Percentiles rank a stretch among this genome's conserved stretches.
phyloP scores from a whole-genome alignment of 371 early-diverging fungal species.

The Mucor sp. region DNA sequence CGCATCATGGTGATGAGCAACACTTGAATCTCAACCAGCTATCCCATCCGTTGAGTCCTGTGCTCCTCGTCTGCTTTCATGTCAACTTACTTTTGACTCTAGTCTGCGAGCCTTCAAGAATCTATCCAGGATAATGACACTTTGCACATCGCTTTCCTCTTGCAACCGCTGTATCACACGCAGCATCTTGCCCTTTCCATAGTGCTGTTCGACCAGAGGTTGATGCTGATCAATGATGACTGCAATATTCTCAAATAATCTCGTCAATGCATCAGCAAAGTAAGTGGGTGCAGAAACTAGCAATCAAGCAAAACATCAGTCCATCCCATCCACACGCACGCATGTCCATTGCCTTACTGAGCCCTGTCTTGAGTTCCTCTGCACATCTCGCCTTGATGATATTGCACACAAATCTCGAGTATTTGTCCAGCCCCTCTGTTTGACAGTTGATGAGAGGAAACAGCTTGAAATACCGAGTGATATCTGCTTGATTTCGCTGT shows the following conservation, averaged over 20 bases:
- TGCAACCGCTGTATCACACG: slow-evolving; percentile 86
- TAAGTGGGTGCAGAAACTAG: slow-evolving; percentile 53
- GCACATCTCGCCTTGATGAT: slow-evolving; percentile 72
- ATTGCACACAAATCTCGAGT: slow-evolving; percentile 81
- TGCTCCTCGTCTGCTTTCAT: not conserved
- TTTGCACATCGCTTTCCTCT: slow-evolving; percentile 83
- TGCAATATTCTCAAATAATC: slow-evolving; percentile 88
- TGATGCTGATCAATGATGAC: slow-evolving; percentile 84
- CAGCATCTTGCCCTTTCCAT: slow-evolving; percentile 86
- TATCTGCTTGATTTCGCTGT: slow-evolving; percentile 67
- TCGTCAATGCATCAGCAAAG: slow-evolving; percentile 75
- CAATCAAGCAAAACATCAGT: not conserved
- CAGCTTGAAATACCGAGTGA: slow-evolving; percentile 84
- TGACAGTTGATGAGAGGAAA: slow-evolving; percentile 87
- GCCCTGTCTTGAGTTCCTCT: slow-evolving; percentile 57
- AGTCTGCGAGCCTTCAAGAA: slow-evolving; percentile 55
- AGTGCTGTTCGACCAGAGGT: slow-evolving; percentile 77
- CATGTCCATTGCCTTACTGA: slow-evolving; percentile 28
- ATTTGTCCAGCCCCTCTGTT: slow-evolving; percentile 84
- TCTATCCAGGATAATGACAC: slow-evolving; percentile 72
- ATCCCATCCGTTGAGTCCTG: not conserved
- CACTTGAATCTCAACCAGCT: slow-evolving; percentile 48
- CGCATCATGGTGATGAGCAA: slow-evolving; percentile 40
- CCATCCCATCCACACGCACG: not conserved
- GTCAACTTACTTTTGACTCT: slow-evolving; percentile 37